These are phyloP conservation scores for Thermochaetoides dissita DNA, from an alignment of 2,329 filamentous ascomycete genomes.

Conservation along the genomic window DNA sequence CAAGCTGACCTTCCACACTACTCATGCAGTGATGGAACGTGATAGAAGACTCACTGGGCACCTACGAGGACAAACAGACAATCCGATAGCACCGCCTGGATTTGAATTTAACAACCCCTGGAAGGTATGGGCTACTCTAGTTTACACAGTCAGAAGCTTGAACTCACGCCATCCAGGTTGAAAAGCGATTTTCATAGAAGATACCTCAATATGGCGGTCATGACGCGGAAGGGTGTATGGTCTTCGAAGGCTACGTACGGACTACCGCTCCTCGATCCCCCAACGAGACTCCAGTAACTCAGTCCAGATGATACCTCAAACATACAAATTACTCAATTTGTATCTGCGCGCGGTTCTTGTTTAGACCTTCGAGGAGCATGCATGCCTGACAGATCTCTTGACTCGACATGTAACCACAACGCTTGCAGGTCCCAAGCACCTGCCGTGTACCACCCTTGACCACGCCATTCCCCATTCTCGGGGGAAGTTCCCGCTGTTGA, in stretches of 20 bases:
- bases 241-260: too few species aligned
- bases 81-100: slow-evolving; percentile 39
- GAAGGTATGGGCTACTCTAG: slow-evolving; percentile 39
- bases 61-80: slow-evolving; percentile 44
- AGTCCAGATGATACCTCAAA: too few species aligned
- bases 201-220: background rate
- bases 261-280: background rate
- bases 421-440: slow-evolving; percentile 67
- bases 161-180: slow-evolving; percentile 19
- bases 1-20: slow-evolving; percentile 10
- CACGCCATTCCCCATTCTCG: slow-evolving; percentile 10
- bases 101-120: slow-evolving; percentile 51
- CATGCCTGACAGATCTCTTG: slow-evolving; percentile 92
- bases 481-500: slow-evolving; percentile 15
- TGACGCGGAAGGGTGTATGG: too few species aligned
- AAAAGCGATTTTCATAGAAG: slow-evolving; percentile 36
- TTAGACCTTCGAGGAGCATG: slow-evolving; percentile 73
- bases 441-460: slow-evolving; percentile 30
- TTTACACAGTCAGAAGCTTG: too few species aligned
- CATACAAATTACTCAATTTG: slow-evolving; percentile 27
- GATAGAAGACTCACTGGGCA: slow-evolving; percentile 47
- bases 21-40: slow-evolving; percentile 46
- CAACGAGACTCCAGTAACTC: background rate
- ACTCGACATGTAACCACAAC: slow-evolving; percentile 90
- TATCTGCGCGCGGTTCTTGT: slow-evolving; percentile 58